Evolutionary conservation across 2,329 filamentous ascomycete genomes (phyloP).

Genomic region (Colletotrichum sp.): DNA sequence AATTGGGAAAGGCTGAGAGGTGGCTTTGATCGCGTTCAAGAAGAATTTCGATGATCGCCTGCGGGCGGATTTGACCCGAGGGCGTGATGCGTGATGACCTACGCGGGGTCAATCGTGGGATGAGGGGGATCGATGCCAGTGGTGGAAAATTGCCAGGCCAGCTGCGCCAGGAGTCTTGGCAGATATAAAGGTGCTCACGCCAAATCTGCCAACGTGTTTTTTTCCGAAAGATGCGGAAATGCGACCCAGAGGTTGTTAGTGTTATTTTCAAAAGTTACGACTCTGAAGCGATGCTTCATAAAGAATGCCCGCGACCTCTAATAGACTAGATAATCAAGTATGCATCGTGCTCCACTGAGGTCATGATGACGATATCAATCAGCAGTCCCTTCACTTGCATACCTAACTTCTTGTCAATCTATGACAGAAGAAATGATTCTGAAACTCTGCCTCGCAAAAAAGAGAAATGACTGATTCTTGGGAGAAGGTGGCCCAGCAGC

Average conservation of each 20-base stretch:
- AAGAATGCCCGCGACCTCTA: too few species aligned
- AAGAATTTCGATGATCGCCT: background rate
- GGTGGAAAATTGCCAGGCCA: conserved; percentile 12
- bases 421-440: too few species aligned
- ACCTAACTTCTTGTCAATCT: too few species aligned
- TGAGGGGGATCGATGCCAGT: background rate
- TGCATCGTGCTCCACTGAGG: background rate
- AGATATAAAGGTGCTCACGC: background rate
- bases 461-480: too few species aligned
- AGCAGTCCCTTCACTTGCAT: background rate
- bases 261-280: background rate
- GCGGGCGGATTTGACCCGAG: conserved; percentile 12
- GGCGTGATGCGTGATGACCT: conserved; percentile 8
- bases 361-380: background rate
- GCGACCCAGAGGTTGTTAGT: background rate
- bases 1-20: too few species aligned
- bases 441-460: background rate
- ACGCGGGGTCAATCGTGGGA: conserved; percentile 6
- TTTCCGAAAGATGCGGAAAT: background rate
- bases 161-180: conserved; percentile 13
- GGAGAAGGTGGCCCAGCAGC: too few species aligned
- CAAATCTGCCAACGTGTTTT: background rate
- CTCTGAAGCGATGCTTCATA: too few species aligned
- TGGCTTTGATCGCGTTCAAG: background rate
- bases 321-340: too few species aligned